A percentile compares a stretch with the other conserved stretches of the same genome.
Conservation (phyloP, 129 eudicot genomes). For the Tagetes erecta region DNA sequence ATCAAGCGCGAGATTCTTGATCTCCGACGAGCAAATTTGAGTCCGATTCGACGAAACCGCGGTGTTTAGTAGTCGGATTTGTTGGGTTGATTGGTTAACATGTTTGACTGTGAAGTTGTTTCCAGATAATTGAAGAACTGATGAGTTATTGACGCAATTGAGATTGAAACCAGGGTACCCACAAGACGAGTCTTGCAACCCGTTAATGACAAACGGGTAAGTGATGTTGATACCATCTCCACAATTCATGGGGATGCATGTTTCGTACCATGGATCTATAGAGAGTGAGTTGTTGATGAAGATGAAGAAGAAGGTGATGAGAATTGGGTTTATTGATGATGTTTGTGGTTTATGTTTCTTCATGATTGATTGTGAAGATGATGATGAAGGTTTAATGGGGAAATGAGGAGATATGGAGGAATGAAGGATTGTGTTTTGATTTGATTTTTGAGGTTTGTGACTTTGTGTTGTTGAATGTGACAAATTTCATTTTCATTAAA, state of each 20-base stretch:
- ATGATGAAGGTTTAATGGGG: not conserved
- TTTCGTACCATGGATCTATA: constrained; percentile 30
- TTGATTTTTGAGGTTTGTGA: not conserved
- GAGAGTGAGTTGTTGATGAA: not conserved
- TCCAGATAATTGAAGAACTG: constrained; percentile 20
- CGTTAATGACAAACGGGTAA: constrained; percentile 48
- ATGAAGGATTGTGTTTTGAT: not conserved
- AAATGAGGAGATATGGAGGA: not conserved
- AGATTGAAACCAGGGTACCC: constrained; percentile 51
- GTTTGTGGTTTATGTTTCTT: not conserved
- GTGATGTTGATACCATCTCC: constrained; percentile 36
- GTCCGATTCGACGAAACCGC: not conserved
- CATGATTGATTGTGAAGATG: not conserved
- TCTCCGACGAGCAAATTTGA: not conserved
- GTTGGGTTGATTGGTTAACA: constrained; percentile 7
- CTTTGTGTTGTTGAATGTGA: not conserved
- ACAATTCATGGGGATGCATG: constrained; percentile 43
- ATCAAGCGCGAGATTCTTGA: constrained; percentile 18
- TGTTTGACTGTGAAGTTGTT: constrained; percentile 30
- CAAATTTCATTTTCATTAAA: not conserved
- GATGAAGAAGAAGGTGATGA: constrained; percentile 15
- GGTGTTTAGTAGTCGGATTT: constrained; percentile 8
- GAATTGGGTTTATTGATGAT: not conserved
- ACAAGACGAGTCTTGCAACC: constrained; percentile 37
- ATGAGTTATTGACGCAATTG: constrained; percentile 29